These are phyloP conservation scores for Rhodotorula diobovata DNA, from an alignment of 768 basidiomycete species.

Conservation along the genomic window DNA sequence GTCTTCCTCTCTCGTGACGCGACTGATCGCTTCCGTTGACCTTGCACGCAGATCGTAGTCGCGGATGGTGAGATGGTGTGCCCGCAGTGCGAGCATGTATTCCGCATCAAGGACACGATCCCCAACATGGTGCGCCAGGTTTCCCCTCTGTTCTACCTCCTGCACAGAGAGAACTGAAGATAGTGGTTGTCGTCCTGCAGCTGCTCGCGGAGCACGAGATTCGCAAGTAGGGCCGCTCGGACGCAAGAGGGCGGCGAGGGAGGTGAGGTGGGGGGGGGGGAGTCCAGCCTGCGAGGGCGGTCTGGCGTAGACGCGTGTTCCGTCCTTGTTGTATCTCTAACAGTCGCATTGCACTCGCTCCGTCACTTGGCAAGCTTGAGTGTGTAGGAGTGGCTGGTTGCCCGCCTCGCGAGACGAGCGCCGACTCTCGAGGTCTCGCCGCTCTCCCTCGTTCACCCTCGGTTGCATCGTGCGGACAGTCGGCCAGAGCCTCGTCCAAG, in stretches of 20 bases:
- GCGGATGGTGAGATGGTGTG: constrained; percentile 91
- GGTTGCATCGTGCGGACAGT: too few species aligned
- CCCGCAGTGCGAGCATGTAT: constrained; percentile 81
- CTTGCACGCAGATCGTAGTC: constrained; percentile 67
- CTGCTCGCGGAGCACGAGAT: constrained; percentile 84
- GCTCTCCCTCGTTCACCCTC: too few species aligned
- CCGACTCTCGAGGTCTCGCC: too few species aligned
- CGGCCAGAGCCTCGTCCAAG: too few species aligned
- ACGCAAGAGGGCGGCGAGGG: not conserved
- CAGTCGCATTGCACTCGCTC: too few species aligned
- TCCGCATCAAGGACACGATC: constrained; percentile 87
- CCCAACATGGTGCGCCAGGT: constrained; percentile 80
- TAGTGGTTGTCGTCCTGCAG: constrained; percentile 49
- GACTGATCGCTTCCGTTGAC: not conserved
- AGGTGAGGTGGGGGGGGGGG: not conserved
- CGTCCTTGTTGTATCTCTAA: too few species aligned
- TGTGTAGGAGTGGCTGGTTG: too few species aligned
- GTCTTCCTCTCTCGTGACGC: not conserved
- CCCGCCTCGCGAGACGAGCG: too few species aligned
- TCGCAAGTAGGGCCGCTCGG: constrained; percentile 40
- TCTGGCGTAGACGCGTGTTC: too few species aligned
- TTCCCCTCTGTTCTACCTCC: not conserved
- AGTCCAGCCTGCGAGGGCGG: too few species aligned
- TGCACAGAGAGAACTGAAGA: not conserved
- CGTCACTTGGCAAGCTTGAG: too few species aligned